Evolutionary conservation across 129 eudicot species (phyloP), one percentile per base, ranked within the genome.

Genomic region (Chrysanthemum lavandulifolium): DNA sequence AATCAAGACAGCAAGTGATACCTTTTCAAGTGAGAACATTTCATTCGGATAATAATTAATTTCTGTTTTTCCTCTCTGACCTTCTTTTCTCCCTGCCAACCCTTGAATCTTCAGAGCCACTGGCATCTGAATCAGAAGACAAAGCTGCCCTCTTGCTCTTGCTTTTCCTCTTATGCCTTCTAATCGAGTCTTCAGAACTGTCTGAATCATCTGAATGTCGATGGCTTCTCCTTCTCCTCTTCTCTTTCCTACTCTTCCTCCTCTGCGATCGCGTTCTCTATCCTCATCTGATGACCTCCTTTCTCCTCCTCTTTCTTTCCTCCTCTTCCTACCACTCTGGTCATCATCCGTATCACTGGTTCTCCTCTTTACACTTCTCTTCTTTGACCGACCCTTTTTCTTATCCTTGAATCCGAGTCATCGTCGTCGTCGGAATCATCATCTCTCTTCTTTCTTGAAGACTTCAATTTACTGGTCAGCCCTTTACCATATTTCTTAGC

Each of bases 241-340:
- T 94, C 73, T 87, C 96, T 82, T 84, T 87, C 91, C 89, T 86
- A 63, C 86, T 82, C 77, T 85, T 92, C 76, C 94, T 81, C 83
- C 77, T 75, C 67, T 75, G 63, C 6, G 87, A 72, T 14, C 78
- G 18, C 76, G 82, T 3, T 84, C 86, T 36, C 67, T 82, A 13
- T 86, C 97, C 33, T 89, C 94, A 69, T 89, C 97, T 1, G 98
- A 87, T 6, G 92, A 85, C 63, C 14, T 87, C 92, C 47, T 84
- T 82, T 55, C 84, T 76, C 82, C 85, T 92, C 73, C 83, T 83
- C 68, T 80, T 80, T 78, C 82, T 83, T 76, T 85, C 80, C 74
- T 80, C 81, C 74, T 84, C 84, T 79, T 88, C 78, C 84, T 82
- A 15, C 76, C 67, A 10, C 78, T 82, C 68, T 68, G 74, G 59